These are phyloP conservation scores for Triangularia setosa DNA, from an alignment of 2,329 filamentous ascomycete genomes.

Conservation along the genomic window DNA sequence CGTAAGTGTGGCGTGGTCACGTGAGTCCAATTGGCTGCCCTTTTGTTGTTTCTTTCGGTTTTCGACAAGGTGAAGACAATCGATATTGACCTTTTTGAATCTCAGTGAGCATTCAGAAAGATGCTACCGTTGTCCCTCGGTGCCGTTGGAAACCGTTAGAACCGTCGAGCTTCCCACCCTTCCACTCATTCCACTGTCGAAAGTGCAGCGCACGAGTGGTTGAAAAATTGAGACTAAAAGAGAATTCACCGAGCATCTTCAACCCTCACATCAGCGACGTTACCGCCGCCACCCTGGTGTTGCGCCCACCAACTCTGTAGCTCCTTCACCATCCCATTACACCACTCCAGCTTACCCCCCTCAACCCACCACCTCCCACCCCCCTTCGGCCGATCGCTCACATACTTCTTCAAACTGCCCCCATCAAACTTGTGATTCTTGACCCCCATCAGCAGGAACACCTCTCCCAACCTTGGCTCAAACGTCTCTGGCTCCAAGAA, in stretches of 20 bases:
- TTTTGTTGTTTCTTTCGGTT: neutral
- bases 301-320: constrained; percentile 22
- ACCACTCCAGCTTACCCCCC: constrained; percentile 47
- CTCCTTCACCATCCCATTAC: constrained; percentile 31
- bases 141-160: neutral
- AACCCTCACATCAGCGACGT: neutral
- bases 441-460: constrained; percentile 50
- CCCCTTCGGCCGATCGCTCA: constrained; percentile 32
- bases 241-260: neutral
- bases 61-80: neutral
- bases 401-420: constrained; percentile 41
- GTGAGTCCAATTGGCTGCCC: neutral
- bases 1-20: neutral
- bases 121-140: neutral
- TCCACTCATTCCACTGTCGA: no score
- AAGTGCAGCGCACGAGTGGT: no score
- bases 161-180: neutral
- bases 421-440: constrained; percentile 56
- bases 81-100: neutral
- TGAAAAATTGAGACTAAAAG: no score
- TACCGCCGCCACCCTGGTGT: neutral
- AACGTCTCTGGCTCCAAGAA: constrained; percentile 52
- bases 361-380: constrained; percentile 48
- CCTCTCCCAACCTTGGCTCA: constrained; percentile 43
- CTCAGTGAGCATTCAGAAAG: neutral